Conservation (phyloP, 345 rosid genomes). For the Rhodamnia argentea region DNA sequence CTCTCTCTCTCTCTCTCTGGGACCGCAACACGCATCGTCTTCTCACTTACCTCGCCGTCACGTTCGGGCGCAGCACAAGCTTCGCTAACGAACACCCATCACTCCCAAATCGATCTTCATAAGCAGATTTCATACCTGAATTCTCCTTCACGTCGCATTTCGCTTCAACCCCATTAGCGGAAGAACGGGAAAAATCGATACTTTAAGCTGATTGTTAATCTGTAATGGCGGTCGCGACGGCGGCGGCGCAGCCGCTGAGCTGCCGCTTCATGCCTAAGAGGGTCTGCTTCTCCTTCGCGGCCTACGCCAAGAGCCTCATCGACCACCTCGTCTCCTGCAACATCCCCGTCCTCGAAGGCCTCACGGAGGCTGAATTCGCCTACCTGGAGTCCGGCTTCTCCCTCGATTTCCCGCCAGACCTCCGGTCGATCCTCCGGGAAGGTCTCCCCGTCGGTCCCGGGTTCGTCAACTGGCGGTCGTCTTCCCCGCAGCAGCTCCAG, state of each 20-base stretch:
- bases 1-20: background rate
- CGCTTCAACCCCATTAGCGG: background rate
- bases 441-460: constrained; percentile 66
- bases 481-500: constrained; percentile 50
- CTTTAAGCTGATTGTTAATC: background rate
- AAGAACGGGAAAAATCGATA: background rate
- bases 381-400: constrained; percentile 41
- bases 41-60: background rate
- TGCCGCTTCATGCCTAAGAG: constrained; percentile 5
- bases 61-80: background rate
- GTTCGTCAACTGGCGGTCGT: constrained; percentile 80
- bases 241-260: constrained; percentile 1
- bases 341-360: constrained; percentile 47
- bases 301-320: constrained; percentile 49
- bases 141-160: background rate
- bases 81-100: background rate
- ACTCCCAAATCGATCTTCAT: background rate
- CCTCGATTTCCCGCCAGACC: constrained; percentile 80
- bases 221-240: background rate
- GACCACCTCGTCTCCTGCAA: constrained; percentile 36
- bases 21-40: background rate
- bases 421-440: constrained; percentile 65
- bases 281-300: constrained; percentile 59
- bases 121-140: background rate
- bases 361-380: constrained; percentile 52